Evolutionary conservation across 495 filamentous ascomycete genomes (phyloP).

Genomic region (Penicillium herquei): DNA sequence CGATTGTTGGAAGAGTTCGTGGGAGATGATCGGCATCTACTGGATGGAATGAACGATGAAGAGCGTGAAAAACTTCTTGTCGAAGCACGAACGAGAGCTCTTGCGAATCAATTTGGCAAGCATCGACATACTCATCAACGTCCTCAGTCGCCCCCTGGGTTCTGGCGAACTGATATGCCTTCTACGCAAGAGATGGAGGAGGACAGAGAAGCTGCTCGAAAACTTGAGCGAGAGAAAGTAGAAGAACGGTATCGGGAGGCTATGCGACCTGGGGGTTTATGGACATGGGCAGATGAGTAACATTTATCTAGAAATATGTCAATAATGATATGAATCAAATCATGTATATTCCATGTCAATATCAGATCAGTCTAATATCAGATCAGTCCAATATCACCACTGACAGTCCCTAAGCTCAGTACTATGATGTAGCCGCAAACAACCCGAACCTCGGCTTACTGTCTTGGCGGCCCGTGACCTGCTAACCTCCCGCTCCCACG

Average conservation of each 20-base stretch:
- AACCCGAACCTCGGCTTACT: constrained; percentile 21
- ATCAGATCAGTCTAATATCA: too few species aligned
- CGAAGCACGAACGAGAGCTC: constrained; percentile 61
- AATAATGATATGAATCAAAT: not conserved
- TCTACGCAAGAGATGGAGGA: constrained; percentile 71
- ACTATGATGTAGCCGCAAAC: constrained; percentile 5
- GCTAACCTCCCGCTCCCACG: constrained; percentile 7
- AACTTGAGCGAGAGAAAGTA: constrained; percentile 58
- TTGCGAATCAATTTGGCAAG: constrained; percentile 71
- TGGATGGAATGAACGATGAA: constrained; percentile 44
- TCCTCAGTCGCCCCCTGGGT: constrained; percentile 72
- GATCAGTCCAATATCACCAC: too few species aligned
- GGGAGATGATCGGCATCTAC: constrained; percentile 49
- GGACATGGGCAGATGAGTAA: constrained; percentile 78
- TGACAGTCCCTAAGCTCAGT: too few species aligned
- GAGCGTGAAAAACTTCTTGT: constrained; percentile 59
- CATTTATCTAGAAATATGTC: not conserved
- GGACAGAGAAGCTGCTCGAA: constrained; percentile 60
- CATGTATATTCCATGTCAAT: too few species aligned
- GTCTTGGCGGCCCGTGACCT: constrained; percentile 23
- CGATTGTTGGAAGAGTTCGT: constrained; percentile 64
- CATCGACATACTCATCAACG: constrained; percentile 75
- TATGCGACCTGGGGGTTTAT: constrained; percentile 69
- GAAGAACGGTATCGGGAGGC: constrained; percentile 78
- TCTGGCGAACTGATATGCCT: constrained; percentile 88